A percentile compares a stretch with the other conserved stretches of the same genome.
Conservation (phyloP, 1,284 basidiomycete species). For the Microbotryomycetes sp. region DNA sequence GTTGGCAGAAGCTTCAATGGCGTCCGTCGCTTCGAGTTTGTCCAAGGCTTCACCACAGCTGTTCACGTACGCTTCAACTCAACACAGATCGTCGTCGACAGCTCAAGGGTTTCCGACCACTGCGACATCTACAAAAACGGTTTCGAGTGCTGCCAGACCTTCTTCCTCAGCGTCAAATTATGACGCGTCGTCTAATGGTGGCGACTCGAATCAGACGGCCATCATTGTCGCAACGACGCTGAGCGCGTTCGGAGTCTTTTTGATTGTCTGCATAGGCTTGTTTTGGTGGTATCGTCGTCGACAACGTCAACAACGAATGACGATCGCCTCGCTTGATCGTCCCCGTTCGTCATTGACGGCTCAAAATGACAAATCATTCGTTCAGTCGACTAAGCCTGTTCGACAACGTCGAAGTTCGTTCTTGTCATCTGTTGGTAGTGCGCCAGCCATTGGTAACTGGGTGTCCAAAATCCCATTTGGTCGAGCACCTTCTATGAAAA, state of each 20-base stretch:
- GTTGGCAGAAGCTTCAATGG: not conserved
- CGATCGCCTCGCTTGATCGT: no score
- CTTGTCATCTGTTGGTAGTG: not conserved
- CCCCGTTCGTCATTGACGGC: not conserved
- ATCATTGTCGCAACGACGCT: not conserved
- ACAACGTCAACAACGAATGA: not conserved
- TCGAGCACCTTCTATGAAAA: not conserved
- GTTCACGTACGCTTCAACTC: slow-evolving; percentile 3
- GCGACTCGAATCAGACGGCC: not conserved
- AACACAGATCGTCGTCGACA: not conserved
- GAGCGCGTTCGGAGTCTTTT: not conserved
- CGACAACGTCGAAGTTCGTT: not conserved
- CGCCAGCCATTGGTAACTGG: not conserved
- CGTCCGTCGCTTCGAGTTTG: slow-evolving; percentile 1
- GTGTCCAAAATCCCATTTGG: not conserved
- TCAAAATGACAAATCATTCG: not conserved
- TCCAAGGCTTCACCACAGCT: slow-evolving; percentile 8
- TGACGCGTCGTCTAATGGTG: not conserved
- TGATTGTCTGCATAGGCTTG: not conserved
- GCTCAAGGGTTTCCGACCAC: not conserved
- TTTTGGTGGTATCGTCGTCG: not conserved
- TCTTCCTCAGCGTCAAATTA: not conserved
- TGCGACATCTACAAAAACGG: not conserved
- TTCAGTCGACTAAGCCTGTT: not conserved
- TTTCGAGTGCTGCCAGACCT: no score